Evolutionary conservation across 768 basidiomycete genomes (phyloP).

Genomic region (Psilocybe sp.): DNA sequence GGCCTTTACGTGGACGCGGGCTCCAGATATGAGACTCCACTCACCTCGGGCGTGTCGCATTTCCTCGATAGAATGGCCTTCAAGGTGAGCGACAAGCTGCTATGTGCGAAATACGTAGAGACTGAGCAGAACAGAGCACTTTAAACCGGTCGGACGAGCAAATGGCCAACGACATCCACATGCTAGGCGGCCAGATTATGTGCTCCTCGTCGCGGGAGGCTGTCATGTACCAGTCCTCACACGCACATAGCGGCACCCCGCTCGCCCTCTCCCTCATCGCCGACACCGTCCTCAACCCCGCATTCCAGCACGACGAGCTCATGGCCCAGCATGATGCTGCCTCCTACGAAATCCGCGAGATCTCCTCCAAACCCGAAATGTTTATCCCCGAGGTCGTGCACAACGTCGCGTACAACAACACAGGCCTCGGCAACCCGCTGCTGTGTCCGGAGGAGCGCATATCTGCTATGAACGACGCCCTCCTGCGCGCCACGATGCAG

Average conservation of each 20-base stretch:
- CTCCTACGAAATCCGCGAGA: constrained; percentile 86
- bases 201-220: constrained; percentile 90
- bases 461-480: constrained; percentile 55
- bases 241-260: constrained; percentile 81
- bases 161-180: constrained; percentile 80
- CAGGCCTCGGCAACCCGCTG: constrained; percentile 86
- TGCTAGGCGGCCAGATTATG: constrained; percentile 87
- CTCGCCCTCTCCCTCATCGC: constrained; percentile 85
- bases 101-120: constrained; percentile 1
- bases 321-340: constrained; percentile 83
- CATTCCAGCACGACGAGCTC: constrained; percentile 75
- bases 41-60: constrained; percentile 81
- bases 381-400: constrained; percentile 91
- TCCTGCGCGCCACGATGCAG: constrained; percentile 61
- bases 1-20: constrained; percentile 96
- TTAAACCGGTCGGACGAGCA: constrained; percentile 64
- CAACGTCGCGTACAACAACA: constrained; percentile 73
- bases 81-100: constrained; percentile 56
- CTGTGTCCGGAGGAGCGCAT: constrained; percentile 87
- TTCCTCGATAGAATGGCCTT: constrained; percentile 95
- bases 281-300: constrained; percentile 83
- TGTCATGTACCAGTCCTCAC: constrained; percentile 97
- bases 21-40: constrained; percentile 77
- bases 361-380: constrained; percentile 87
- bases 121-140: constrained; percentile 60